Evolutionary conservation across 345 rosid species (phyloP).

Genomic region (Microthlaspi erraticum): DNA sequence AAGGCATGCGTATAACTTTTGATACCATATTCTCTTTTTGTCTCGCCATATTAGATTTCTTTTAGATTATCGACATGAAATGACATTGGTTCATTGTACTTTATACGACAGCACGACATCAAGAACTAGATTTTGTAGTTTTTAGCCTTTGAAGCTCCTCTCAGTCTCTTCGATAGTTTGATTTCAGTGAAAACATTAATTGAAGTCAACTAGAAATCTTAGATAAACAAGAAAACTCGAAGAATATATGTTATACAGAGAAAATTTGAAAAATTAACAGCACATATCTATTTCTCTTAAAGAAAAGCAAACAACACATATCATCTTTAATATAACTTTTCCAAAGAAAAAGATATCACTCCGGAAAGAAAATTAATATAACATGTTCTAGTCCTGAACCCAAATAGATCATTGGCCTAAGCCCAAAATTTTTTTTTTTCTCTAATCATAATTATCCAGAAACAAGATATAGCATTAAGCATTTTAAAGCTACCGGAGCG

Average conservation of each 20-base stretch:
- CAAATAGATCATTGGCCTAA: background rate
- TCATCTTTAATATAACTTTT: background rate
- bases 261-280: background rate
- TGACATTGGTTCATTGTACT: no score
- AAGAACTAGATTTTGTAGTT: conserved; percentile 3
- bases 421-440: background rate
- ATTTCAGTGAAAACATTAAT: background rate
- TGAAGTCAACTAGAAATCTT: background rate
- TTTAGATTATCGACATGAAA: background rate
- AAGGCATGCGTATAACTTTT: background rate
- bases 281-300: background rate
- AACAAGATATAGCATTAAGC: background rate
- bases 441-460: background rate
- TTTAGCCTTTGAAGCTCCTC: background rate
- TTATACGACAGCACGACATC: no score
- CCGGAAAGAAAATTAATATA: no score
- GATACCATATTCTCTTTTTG: background rate
- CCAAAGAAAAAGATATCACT: background rate
- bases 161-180: background rate
- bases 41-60: background rate
- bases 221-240: background rate
- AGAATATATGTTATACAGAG: background rate
- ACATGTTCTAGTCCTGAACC: background rate
- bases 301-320: conserved; percentile 1
- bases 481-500: conserved; percentile 26